Base-by-base conservation (phyloP, 148 eudicot genomes). In the Rhododendron ferrugineum region DNA sequence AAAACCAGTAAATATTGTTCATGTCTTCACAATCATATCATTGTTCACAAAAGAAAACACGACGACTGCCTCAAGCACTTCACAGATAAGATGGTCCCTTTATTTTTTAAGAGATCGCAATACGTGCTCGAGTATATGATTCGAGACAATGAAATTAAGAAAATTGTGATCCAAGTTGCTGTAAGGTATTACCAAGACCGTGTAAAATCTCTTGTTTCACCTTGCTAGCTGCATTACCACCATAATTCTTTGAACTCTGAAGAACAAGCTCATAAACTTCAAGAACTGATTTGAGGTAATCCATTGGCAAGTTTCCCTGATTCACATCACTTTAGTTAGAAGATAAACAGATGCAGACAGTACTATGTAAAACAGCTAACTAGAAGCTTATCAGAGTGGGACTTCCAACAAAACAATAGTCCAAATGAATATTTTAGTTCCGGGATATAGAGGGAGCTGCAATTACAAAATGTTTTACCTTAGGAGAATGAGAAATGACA, bases 141-240 rank as follows among this genome's bases (percentile, higher is more conserved):
- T 22, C 13, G 5, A 10, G 58, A 62, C 23, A n/a, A 81, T 11
- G 1, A 76, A 60, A 36, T 49, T 15, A 68, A 36, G 10, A 52
- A 54, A 64, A 56, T 37, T 26, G 77, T 23, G 44, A 66, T 78
- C 42, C 46, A 85, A 4, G 86, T 18, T 37, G 72, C 81, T 64
- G 26, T 11, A 74, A 73, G 14, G 28, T 37, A 88, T 89, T 95
- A 97, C 99, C 99, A 78, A 97, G 95, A 81, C 96, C 93, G 46
- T 91, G 96, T 62, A 97, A 74, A 89, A 94, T 95, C 93, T 97
- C 99, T 91, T 95, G 98, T 92, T 97, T 95, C 88, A 94, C 95
- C 91, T 92, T 95, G 86, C 85, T 90, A 82, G 93, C 85, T 79
- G 91, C 90, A 87, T 70, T 82, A 85, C 86, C 89, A 79, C 83